A percentile compares a stretch with the other conserved stretches of the same genome.
Evolutionary conservation across 2,329 filamentous ascomycete species (phyloP).

Genomic region (Apiospora aurea): DNA sequence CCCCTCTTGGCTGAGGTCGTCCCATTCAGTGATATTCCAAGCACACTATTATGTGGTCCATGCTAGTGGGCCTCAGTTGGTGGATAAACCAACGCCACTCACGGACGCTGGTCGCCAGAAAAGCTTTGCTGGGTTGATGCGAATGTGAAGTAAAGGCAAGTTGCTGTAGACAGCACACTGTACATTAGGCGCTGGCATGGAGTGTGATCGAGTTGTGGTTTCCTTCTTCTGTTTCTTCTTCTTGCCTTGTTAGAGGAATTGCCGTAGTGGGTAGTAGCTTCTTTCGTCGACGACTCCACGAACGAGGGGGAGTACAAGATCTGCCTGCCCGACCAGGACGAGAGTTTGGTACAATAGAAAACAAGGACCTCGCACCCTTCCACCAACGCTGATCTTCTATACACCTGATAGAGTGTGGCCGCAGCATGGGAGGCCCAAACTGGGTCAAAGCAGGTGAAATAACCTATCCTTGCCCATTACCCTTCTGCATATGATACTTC

Average conservation of each 20-base stretch:
- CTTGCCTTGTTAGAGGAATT: neutral
- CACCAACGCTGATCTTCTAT: neutral
- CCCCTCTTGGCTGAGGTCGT: neutral
- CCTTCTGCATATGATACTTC: neutral
- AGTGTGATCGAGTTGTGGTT: neutral
- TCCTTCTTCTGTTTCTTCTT: neutral
- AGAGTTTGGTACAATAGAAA: neutral
- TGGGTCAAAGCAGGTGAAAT: neutral
- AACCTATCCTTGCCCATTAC: neutral
- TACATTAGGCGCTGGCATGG: neutral
- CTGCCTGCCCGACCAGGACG: neutral
- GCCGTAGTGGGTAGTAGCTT: neutral
- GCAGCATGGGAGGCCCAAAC: neutral
- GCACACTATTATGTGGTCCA: neutral
- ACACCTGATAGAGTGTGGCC: neutral
- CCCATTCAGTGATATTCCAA: neutral
- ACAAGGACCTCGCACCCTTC: neutral
- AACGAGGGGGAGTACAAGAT: neutral
- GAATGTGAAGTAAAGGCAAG: neutral
- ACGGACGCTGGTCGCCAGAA: conserved; percentile 7
- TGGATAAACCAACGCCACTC: conserved; percentile 12
- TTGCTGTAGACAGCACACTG: neutral
- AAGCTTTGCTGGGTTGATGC: conserved; percentile 5
- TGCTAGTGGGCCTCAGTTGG: conserved; percentile 1
- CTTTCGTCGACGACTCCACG: neutral